These are phyloP conservation scores for Butyriboletus loyo DNA, from an alignment of 768 basidiomycete species.

Conservation along the genomic window DNA sequence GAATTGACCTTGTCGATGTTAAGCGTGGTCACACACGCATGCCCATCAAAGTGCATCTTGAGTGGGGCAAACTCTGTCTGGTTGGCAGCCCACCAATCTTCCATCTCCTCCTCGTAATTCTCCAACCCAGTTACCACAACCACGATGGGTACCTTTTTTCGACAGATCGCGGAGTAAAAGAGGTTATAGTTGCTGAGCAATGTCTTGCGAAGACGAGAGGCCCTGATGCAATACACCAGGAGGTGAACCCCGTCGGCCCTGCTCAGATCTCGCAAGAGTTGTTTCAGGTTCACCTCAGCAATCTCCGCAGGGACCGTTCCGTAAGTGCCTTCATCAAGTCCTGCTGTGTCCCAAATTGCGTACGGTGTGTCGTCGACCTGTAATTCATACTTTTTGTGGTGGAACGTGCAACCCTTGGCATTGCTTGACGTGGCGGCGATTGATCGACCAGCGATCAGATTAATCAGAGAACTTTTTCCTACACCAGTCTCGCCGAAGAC, in stretches of 20 bases:
- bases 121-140: constrained; percentile 38
- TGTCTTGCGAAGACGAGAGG: constrained; percentile 26
- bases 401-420: constrained; percentile 36
- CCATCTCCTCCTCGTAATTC: constrained; percentile 31
- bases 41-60: constrained; percentile 34
- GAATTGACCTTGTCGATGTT: constrained; percentile 28
- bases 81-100: constrained; percentile 35
- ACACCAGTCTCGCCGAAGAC: constrained; percentile 31
- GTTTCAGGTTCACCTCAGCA: constrained; percentile 27
- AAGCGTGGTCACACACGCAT: constrained; percentile 41
- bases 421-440: constrained; percentile 34
- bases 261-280: constrained; percentile 24
- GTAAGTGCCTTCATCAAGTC: constrained; percentile 36
- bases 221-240: constrained; percentile 34
- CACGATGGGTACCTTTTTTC: constrained; percentile 36
- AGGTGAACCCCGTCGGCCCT: constrained; percentile 29
- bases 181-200: constrained; percentile 36
- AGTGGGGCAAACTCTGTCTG: constrained; percentile 24
- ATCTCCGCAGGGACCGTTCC: constrained; percentile 30
- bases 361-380: constrained; percentile 22
- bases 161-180: constrained; percentile 36
- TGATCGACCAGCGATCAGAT: constrained; percentile 40
- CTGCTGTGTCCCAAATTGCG: constrained; percentile 38
- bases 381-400: constrained; percentile 27
- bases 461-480: constrained; percentile 43